Base-by-base conservation (phyloP, 2,329 filamentous ascomycete genomes). In the Clonostachys chloroleuca region DNA sequence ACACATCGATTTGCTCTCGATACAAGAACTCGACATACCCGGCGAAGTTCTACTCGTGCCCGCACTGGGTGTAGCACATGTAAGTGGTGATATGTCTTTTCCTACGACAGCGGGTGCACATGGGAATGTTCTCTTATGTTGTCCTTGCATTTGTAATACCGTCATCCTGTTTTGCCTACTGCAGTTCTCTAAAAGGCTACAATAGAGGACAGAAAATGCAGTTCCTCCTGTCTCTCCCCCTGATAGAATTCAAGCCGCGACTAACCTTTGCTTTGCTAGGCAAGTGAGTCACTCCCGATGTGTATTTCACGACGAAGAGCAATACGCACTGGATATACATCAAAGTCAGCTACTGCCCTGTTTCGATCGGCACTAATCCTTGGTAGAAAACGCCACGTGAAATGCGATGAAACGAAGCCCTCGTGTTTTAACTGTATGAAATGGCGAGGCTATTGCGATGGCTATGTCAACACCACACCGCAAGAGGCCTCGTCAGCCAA, bases 341-440 rank as follows among this genome's bases (percentile, higher is more conserved):
- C 24, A 30, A 30, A 9, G 24, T 30, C 24, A 30, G 8, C 24
- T 30, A 30, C 24, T 9, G 24, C 9, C 24, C 3, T 10, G 10
- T 30, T 39, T 20, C 41, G 49, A 47, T 13, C 10, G 17, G 18
- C 7, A 5, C 6, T 24, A 24, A 36, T 17, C 5, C 4, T 3
- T 6, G 43, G 34, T 43, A 69, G 66, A 45, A 69, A 68, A 46
- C 67, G 68, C 17, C 68, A 70, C 51, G 63, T 71, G 36, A 71
- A 71, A 53, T 71, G 68, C 47, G 68, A 71, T 43, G 68, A 71
- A 52, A 65, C 65, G 20, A 64, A 65, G 36, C 68, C 68, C 16
- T 60, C 65, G 6, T 71, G 68, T 49, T 58, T 65, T 34, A 71
- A 69, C 43, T 71, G 68, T 47, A 55, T 70, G 47, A 69, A 66